These are phyloP conservation scores for Bertia moriformis DNA, from an alignment of 2,329 filamentous ascomycete genomes.

Conservation along the genomic window DNA sequence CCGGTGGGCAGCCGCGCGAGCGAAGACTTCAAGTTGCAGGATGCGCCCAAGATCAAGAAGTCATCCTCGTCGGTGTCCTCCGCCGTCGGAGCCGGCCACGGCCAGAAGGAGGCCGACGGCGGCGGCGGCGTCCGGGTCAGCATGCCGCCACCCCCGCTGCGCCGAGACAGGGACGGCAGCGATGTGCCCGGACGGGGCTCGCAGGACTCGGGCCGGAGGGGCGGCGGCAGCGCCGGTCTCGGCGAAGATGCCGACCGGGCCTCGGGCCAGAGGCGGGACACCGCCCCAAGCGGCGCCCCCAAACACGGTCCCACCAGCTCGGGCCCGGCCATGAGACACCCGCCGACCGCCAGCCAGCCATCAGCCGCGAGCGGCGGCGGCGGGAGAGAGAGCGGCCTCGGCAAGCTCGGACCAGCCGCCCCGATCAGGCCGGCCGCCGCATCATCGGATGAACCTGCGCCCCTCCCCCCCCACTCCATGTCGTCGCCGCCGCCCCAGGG, in stretches of 20 bases:
- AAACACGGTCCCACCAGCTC: not conserved
- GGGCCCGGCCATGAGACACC: too few species aligned
- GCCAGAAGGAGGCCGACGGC: not conserved
- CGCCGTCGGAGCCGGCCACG: not conserved
- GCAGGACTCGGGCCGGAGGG: not conserved
- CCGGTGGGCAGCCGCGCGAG: conserved; percentile 16
- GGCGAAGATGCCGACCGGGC: not conserved
- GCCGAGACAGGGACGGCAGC: not conserved
- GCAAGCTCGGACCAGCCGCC: not conserved
- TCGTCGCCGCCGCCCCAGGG: too few species aligned
- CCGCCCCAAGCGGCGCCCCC: too few species aligned
- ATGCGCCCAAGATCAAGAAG: conserved; percentile 56
- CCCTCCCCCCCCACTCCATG: conserved; percentile 8
- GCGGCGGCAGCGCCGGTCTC: too few species aligned
- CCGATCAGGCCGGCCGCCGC: conserved; percentile 9
- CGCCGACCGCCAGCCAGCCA: too few species aligned
- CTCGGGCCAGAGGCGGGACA: not conserved
- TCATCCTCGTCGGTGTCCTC: conserved; percentile 19
- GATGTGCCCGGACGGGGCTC: not conserved
- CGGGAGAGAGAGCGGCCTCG: too few species aligned
- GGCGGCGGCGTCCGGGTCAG: not conserved
- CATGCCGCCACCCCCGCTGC: not conserved
- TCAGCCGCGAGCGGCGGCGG: too few species aligned
- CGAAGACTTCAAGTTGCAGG: conserved; percentile 66
- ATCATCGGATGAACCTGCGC: too few species aligned